Evolutionary conservation across 139 green algal genomes (phyloP).

Genomic region (Closterium sp.): DNA sequence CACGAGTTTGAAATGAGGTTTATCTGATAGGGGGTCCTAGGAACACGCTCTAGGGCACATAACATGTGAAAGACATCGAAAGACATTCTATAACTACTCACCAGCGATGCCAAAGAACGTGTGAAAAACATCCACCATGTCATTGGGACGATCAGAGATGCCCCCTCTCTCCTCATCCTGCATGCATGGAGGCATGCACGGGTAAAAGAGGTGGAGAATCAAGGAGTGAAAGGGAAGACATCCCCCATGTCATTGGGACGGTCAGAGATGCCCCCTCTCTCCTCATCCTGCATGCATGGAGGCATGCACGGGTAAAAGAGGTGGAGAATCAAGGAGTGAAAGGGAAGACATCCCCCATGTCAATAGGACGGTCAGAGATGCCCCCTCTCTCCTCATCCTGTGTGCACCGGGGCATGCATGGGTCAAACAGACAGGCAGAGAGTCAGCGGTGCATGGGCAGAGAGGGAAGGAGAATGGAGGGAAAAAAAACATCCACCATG

Average conservation of each 20-base stretch:
- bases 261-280: constrained; percentile 92
- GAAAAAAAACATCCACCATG: no score
- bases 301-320: constrained; percentile 73
- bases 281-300: constrained; percentile 75
- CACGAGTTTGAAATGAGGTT: no score
- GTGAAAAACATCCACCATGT: constrained; percentile 96
- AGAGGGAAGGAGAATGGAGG: no score
- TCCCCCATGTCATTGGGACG: constrained; percentile 92
- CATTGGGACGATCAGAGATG: constrained; percentile 93
- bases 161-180: constrained; percentile 91
- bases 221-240: constrained; percentile 80
- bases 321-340: no score
- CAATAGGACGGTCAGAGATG: no score
- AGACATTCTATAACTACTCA: background rate
- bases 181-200: background rate
- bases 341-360: no score
- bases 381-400: constrained; percentile 91
- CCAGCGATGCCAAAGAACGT: constrained; percentile 98
- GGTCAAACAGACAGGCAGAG: no score
- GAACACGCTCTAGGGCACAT: no score
- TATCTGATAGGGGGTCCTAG: no score
- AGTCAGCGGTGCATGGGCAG: no score
- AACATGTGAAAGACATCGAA: background rate
- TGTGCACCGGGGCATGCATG: constrained; percentile 28
- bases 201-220: no score